Base-by-base conservation (phyloP, 2,329 filamentous ascomycete species). In the Tetracladium maxilliforme region DNA sequence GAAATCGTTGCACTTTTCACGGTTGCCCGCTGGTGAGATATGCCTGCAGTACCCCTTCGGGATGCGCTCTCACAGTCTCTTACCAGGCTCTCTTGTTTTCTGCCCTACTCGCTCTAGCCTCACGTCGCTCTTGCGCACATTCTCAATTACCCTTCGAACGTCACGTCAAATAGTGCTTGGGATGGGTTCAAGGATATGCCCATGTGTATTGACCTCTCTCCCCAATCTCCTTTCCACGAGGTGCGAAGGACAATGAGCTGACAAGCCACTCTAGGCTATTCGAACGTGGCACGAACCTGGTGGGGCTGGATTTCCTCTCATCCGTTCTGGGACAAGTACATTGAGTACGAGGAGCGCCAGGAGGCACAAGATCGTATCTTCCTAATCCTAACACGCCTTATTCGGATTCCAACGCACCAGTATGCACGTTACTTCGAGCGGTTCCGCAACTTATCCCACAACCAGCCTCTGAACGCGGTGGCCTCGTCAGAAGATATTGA, bases 241-340 rank as follows among this genome's bases (percentile, higher is more conserved):
- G 16, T 12, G 10, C 13, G 10, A 10, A 10, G 21, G 22, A 24
- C 23, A 19, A 12, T n/a, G 24, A 10, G 25, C 31, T 34, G 21
- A 29, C 24, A 10, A 11, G 14, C 13, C 19, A 17, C 16, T 11
- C 25, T 47, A 98, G 90, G 39, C 67, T 95, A 7, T 95, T 95
- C 45, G 87, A 98, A 48, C 80, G 90, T 37, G 90, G 79, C 33
- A 80, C 83, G 15, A 66, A 67, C 16, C 76, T 70, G 40, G 84
- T 93, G 20, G 90, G 90, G 10, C 65, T 95, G 11, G 90, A 98
- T 52, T 98, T 93, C 45, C 64, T 93, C 86, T 3, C 84, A 94
- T 46, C 84, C 84, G 2, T 94, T 98, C 56, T 98, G 90, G 90
- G 90, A 98, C 51, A 95, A 93, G 54, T 98, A 93, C 44, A 71